Evolutionary conservation across 2,329 filamentous ascomycete genomes (phyloP), one percentile per base, ranked within the genome.

Genomic region (Colletotrichum sansevieriae): DNA sequence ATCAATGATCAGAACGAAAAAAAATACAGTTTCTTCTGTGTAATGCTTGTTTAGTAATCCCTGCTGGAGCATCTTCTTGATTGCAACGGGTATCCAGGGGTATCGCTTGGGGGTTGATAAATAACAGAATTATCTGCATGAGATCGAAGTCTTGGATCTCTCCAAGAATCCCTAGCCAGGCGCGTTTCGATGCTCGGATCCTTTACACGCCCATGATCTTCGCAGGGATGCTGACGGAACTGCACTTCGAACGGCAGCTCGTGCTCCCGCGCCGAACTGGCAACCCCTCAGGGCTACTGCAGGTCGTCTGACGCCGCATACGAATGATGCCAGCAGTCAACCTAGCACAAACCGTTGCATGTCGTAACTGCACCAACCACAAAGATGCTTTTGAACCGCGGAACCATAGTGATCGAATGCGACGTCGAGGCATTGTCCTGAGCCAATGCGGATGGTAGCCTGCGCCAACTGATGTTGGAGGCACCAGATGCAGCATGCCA

Each of bases 261-360:
- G 39, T 41, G 52, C 46, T 65, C 56, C 66, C 37, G 51, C 64
- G 35, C 20, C 56, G 43, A 20, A 25, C 43, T 35, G 61, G 44
- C 62, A 57, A 56, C 49, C 63, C 56, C 51, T 44, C 37, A 51
- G 49, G 43, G 62, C 66, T 61, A 61, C 55, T 69, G 63, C 66
- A 66, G 59, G 56, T 66, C 43, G 56, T 69, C 66, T 61, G 39
- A 61, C 18, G 39, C 20, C 61, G 55, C 56, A 46, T 20, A 25
- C 9, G 39, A 39, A 18, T 25, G 5, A 47, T 37, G 4, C 29
- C 46, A 44, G 49, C 7, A 49, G 18, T 13, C n/a, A 33, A 2
- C 47, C 47, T 47, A 41, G 8, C 29, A 8, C 15, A 37, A 43
- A 46, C 49, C 57, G 20, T 54, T 15, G 11, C 20, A 13, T 51